Conservation (phyloP, 1,284 basidiomycete genomes). For the Lentinula novae-zelandiae region DNA sequence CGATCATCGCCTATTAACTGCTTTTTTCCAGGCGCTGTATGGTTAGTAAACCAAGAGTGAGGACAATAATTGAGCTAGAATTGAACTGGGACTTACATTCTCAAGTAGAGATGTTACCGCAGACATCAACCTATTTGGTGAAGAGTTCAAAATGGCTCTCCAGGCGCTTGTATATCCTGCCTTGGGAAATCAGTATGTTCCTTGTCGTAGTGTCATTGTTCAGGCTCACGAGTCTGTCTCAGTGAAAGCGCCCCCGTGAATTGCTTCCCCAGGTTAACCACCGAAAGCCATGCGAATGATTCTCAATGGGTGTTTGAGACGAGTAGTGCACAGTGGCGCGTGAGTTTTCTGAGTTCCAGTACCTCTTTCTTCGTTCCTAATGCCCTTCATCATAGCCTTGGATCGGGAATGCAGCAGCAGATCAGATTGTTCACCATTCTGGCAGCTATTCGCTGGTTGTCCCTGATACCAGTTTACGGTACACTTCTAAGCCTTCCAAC, state of each 20-base stretch:
- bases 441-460: conserved; percentile 45
- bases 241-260: conserved; percentile 48
- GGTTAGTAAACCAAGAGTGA: conserved; percentile 40
- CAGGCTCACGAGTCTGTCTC: conserved; percentile 15
- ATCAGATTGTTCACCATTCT: conserved; percentile 39
- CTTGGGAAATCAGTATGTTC: conserved; percentile 47
- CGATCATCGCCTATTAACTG: too few species aligned
- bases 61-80: neutral
- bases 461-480: conserved; percentile 44
- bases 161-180: conserved; percentile 10
- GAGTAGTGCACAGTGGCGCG: conserved; percentile 43
- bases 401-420: conserved; percentile 33
- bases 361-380: neutral
- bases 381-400: conserved; percentile 30
- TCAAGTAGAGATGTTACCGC: conserved; percentile 33
- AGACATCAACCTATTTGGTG: conserved; percentile 18
- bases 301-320: conserved; percentile 49
- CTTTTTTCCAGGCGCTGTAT: conserved; percentile 35
- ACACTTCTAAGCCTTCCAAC: neutral
- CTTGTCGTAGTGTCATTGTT: neutral
- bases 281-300: conserved; percentile 22
- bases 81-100: neutral
- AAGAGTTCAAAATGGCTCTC: conserved; percentile 9
- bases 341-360: conserved; percentile 22
- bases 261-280: conserved; percentile 44